These are phyloP conservation scores for Plasmodium relictum DNA, from an alignment of 169 alveolate species.

Conservation along the genomic window DNA sequence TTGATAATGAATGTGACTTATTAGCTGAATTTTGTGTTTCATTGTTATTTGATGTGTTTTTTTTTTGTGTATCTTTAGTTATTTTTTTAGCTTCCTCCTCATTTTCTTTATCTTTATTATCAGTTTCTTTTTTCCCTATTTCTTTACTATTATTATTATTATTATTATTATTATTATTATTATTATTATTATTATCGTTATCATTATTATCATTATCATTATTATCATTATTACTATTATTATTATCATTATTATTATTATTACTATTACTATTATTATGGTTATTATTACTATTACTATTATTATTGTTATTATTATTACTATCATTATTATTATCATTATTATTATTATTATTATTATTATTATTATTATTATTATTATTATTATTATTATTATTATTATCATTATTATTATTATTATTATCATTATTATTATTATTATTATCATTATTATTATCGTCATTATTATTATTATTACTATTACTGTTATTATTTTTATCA, in stretches of 20 bases:
- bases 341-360: not conserved
- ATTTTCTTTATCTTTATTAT: constrained; percentile 11
- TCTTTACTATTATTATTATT: not conserved
- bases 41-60: not conserved
- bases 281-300: not conserved
- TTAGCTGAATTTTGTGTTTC: constrained; percentile 8
- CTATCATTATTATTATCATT: not conserved
- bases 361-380: not conserved
- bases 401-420: not conserved
- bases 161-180: constrained; percentile 4
- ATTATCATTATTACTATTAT: constrained; percentile 2
- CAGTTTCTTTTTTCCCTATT: not conserved
- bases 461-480: not conserved
- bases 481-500: not conserved
- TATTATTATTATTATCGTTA: not conserved
- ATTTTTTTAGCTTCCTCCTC: not conserved
- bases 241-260: not conserved
- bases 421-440: not conserved
- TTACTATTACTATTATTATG: not conserved
- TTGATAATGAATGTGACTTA: not conserved
- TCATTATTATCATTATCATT: not conserved
- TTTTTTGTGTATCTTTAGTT: not conserved
- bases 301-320: not conserved
- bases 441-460: not conserved
- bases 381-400: constrained; percentile 19